Evolutionary conservation across 352 stramenopile species (phyloP), one percentile per base, ranked within the genome.

Genomic region (Pythium vanterpoolii): DNA sequence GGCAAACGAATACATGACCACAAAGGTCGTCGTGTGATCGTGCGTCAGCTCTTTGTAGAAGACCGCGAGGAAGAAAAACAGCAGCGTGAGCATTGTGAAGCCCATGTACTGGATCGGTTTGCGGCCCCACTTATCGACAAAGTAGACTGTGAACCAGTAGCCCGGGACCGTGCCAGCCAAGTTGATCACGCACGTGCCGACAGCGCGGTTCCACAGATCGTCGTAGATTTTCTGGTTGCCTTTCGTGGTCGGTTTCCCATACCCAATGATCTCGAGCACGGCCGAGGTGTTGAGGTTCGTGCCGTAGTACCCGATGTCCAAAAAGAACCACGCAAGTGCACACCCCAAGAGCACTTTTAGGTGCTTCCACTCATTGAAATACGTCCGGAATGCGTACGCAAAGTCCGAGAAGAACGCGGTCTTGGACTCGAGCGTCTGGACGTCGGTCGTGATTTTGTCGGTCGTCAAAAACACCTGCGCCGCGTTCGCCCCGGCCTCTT

Each of bases 271-370:
- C 45, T 71, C 63, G 13, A 80, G 66, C 60, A 80, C 69, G 28
- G 73, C 69, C 14, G 69, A 66, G 38, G 72, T 75, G 54, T 80
- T 83, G 63, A 84, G 65, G 36, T 69, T 77, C 47, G 70, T 81
- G 57, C 74, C 74, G 55, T 82, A 87, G 64, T 83, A 85, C 40
- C 69, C 77, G 62, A 87, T 75, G 63, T 87, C 74, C 33, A 83
- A 54, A 53, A 87, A 77, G 67, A 87, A 85, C 77, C 77, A 87
- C 23, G 68, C 71, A 14, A 64, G 62, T 16, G 73, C 71, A 66
- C 69, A 78, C 21, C 72, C 75, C 26, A 86, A 64, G 34, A 86
- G 54, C 48, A 74, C 62, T 50, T 78, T 73, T 42, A 83, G 52
- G 45, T 86, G 74, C 23, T 48, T 51, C 73, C 73, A 80, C 53